Percentiles rank a stretch among this genome's conserved stretches.
These are phyloP conservation scores for Rheum nobile DNA, from an alignment of 148 eudicot species.

Conservation along the genomic window DNA sequence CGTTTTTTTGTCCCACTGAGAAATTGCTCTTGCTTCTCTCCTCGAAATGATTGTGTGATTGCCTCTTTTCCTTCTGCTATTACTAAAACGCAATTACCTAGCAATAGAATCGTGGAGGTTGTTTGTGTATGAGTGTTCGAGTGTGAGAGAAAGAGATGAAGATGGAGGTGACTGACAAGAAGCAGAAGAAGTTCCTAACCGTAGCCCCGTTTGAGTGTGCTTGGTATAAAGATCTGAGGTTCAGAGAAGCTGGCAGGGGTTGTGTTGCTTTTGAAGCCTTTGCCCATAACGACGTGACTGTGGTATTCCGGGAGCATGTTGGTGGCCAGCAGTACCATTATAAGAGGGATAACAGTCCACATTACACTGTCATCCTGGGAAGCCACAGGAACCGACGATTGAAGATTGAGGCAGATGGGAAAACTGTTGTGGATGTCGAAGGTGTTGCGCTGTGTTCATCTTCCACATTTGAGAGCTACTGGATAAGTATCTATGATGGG, in stretches of 20 bases:
- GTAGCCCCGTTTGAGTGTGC: conserved; percentile 97
- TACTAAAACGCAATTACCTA: neutral
- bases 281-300: conserved; percentile 82
- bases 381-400: conserved; percentile 78
- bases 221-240: conserved; percentile 75
- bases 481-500: conserved; percentile 93
- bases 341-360: conserved; percentile 87
- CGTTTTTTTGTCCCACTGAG: conserved; percentile 4
- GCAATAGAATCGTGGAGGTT: neutral
- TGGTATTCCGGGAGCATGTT: conserved; percentile 79
- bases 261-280: conserved; percentile 93
- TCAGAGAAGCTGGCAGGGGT: conserved; percentile 87
- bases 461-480: conserved; percentile 75
- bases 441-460: conserved; percentile 76
- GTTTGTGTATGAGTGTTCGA: neutral
- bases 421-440: conserved; percentile 71
- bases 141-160: neutral
- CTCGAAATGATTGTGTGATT: conserved; percentile 2
- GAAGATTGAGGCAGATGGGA: conserved; percentile 78
- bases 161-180: conserved; percentile 41
- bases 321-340: conserved; percentile 93
- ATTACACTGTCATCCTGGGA: conserved; percentile 81
- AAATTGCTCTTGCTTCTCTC: neutral
- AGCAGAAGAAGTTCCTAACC: conserved; percentile 63
- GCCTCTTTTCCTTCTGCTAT: conserved; percentile 10